These are phyloP conservation scores for Aspergillus brunneoviolaceus DNA, from an alignment of 2,329 filamentous ascomycete species.

Conservation along the genomic window DNA sequence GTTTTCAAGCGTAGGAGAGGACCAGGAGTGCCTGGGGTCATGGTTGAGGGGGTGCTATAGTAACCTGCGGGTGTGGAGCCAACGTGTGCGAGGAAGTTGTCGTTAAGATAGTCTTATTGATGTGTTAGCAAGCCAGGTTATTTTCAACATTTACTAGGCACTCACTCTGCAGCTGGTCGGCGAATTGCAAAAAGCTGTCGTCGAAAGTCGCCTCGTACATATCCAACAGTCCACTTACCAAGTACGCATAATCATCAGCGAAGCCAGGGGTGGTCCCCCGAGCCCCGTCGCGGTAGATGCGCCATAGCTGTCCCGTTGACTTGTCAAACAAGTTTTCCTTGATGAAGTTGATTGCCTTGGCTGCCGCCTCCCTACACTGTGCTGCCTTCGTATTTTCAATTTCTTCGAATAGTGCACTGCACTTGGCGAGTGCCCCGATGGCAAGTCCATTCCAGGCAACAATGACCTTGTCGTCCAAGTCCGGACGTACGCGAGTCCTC, in stretches of 20 bases:
- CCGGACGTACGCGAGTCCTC: slow-evolving; percentile 71
- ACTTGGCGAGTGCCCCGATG: slow-evolving; percentile 76
- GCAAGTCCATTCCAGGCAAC: slow-evolving; percentile 86
- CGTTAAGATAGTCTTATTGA: slow-evolving; percentile 64
- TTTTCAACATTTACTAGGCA: slow-evolving; percentile 7
- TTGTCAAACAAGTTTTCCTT: slow-evolving; percentile 70
- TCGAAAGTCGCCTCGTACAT: slow-evolving; percentile 82
- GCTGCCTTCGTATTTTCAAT: slow-evolving; percentile 59
- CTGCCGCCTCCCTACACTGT: slow-evolving; percentile 65
- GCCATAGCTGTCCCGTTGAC: slow-evolving; percentile 62
- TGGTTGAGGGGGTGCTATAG: slow-evolving; percentile 43
- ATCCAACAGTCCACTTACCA: slow-evolving; percentile 78
- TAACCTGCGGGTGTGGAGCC: slow-evolving; percentile 41
- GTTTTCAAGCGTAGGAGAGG: slow-evolving; percentile 83
- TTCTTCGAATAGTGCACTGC: slow-evolving; percentile 65
- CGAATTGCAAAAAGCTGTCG: slow-evolving; percentile 73
- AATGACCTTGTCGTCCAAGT: slow-evolving; percentile 84
- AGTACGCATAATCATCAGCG: slow-evolving; percentile 91
- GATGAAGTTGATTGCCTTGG: slow-evolving; percentile 70
- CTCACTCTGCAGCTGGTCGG: slow-evolving; percentile 73
- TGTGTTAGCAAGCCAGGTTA: slow-evolving; percentile 9
- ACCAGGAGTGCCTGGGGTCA: slow-evolving; percentile 60
- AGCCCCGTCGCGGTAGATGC: slow-evolving; percentile 68
- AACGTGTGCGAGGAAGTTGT: slow-evolving; percentile 71
- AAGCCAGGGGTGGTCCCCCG: slow-evolving; percentile 70